Evolutionary conservation across 1,284 basidiomycete species (phyloP).

Genomic region (Irpex sp.): DNA sequence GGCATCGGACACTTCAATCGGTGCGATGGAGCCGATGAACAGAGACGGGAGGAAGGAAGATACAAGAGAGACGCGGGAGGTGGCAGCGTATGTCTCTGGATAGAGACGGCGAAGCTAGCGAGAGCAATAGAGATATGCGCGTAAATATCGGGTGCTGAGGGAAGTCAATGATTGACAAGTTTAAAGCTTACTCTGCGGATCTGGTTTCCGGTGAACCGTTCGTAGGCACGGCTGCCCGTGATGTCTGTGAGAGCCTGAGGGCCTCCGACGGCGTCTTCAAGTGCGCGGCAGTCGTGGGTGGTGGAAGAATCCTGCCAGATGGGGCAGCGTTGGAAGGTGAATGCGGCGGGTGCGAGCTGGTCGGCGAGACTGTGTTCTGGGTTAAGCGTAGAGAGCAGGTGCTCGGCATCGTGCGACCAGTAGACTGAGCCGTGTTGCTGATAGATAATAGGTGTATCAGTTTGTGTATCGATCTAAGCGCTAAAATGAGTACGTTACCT

Average conservation of each 20-base stretch:
- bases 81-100: slow-evolving; percentile 59
- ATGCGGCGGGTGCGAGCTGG: slow-evolving; percentile 58
- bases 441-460: slow-evolving; percentile 2
- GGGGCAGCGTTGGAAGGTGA: slow-evolving; percentile 68
- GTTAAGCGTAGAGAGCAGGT: slow-evolving; percentile 51
- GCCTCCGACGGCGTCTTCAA: slow-evolving; percentile 68
- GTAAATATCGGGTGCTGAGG: slow-evolving; percentile 10
- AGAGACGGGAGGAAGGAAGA: slow-evolving; percentile 83
- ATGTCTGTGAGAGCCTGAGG: slow-evolving; percentile 65
- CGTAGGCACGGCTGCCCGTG: slow-evolving; percentile 82
- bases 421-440: slow-evolving; percentile 92
- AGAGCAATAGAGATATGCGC: slow-evolving; percentile 3
- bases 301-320: slow-evolving; percentile 95
- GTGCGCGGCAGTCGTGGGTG: slow-evolving; percentile 61
- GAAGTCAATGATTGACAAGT: not conserved
- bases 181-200: slow-evolving; percentile 59
- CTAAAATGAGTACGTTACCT: slow-evolving; percentile 39
- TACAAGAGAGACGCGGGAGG: slow-evolving; percentile 73
- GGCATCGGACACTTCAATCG: slow-evolving; percentile 77
- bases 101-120: slow-evolving; percentile 52
- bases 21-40: slow-evolving; percentile 61
- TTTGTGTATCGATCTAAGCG: not conserved
- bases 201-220: slow-evolving; percentile 85
- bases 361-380: slow-evolving; percentile 42
- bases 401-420: slow-evolving; percentile 62